A percentile compares a stretch with the other conserved stretches of the same genome.
phyloP scores from a whole-genome alignment of 1,284 basidiomycete genomes.

The Cryptococcus depauperatus region DNA sequence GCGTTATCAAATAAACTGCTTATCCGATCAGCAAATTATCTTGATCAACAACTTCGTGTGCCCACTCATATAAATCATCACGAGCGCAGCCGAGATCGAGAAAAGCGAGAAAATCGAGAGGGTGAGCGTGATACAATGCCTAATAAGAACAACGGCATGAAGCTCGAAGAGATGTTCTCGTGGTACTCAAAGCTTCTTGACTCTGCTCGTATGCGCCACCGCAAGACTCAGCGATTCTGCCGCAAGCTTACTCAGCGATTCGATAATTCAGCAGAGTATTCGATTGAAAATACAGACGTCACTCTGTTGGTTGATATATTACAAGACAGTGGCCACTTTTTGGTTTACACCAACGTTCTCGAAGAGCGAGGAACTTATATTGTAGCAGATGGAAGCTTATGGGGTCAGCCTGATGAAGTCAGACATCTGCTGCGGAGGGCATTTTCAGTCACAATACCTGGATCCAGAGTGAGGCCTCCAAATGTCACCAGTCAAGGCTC shows the following conservation, averaged over 20 bases:
- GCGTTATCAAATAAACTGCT: constrained; percentile 83
- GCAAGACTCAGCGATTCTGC: constrained; percentile 88
- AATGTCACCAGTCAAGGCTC: background rate
- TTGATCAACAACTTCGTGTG: constrained; percentile 84
- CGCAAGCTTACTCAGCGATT: constrained; percentile 77
- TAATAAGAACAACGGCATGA: constrained; percentile 50
- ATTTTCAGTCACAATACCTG: constrained; percentile 50
- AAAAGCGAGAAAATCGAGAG: background rate
- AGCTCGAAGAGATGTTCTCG: constrained; percentile 67
- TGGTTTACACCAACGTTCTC: constrained; percentile 83
- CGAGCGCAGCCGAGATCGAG: background rate
- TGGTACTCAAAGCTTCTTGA: constrained; percentile 95
- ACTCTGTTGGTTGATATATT: constrained; percentile 73
- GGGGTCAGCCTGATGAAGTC: constrained; percentile 72
- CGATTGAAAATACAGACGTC: constrained; percentile 69
- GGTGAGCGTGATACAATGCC: too few species aligned
- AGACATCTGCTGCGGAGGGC: constrained; percentile 74
- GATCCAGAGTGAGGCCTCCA: constrained; percentile 11
- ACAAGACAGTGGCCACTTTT: constrained; percentile 81
- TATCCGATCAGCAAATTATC: constrained; percentile 83
- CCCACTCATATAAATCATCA: constrained; percentile 46
- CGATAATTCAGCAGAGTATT: constrained; percentile 93
- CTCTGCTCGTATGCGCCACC: constrained; percentile 81
- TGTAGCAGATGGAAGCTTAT: constrained; percentile 74
- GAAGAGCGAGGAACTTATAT: constrained; percentile 93